Evolutionary conservation across 441 rosid species (phyloP).

Genomic region (Syzygium malaccense): DNA sequence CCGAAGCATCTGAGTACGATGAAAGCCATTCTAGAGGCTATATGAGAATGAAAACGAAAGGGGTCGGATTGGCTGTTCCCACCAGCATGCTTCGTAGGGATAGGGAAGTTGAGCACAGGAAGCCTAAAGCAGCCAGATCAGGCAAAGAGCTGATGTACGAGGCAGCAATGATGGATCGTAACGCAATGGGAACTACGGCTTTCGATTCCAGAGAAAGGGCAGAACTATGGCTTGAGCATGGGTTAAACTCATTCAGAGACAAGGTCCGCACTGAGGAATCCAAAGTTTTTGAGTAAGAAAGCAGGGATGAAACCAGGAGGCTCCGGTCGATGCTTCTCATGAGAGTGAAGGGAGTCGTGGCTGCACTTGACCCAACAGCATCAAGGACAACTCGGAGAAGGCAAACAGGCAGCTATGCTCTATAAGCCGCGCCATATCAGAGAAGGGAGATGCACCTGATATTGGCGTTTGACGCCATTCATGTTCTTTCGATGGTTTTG

Average conservation of each 20-base stretch:
- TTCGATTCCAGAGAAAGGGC: background rate
- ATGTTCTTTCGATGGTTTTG: background rate
- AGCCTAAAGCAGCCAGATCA: background rate
- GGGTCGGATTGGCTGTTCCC: background rate
- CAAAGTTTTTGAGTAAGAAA: background rate
- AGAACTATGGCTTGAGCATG: constrained; percentile 27
- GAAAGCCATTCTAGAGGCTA: background rate
- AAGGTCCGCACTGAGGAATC: background rate
- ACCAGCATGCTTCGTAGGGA: background rate
- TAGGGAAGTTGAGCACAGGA: background rate
- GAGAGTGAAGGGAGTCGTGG: background rate
- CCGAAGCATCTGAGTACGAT: background rate
- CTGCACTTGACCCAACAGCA: background rate
- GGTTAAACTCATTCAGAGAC: constrained; percentile 27
- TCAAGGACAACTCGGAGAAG: background rate
- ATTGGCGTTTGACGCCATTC: background rate
- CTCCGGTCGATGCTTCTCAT: background rate
- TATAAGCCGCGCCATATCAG: constrained; percentile 64
- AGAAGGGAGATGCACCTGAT: constrained; percentile 11
- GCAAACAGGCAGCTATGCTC: constrained; percentile 29
- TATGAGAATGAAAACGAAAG: background rate
- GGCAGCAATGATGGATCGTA: background rate
- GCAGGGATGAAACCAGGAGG: background rate
- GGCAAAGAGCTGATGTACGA: background rate
- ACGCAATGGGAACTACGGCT: background rate